phyloP scores from a whole-genome alignment of 257 asterid genomes.

The Voacanga thouarsii region DNA sequence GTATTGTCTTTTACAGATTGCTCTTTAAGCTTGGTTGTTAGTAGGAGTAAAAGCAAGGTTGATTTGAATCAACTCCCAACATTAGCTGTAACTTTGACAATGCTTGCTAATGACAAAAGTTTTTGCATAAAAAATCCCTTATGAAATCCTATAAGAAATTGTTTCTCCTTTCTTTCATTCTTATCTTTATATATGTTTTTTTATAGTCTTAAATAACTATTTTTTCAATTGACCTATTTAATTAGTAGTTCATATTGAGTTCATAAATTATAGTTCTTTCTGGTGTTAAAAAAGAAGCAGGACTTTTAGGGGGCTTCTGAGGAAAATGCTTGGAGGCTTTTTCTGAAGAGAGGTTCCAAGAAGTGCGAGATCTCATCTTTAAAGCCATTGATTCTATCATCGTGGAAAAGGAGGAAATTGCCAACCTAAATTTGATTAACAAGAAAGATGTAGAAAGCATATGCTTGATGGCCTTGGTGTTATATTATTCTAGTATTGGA shows the following conservation, averaged over 20 bases:
- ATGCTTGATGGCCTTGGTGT: slow-evolving; percentile 5
- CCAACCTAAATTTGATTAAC: neutral
- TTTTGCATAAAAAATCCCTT: neutral
- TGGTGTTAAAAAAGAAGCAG: slow-evolving; percentile 86
- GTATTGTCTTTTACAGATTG: too few species aligned
- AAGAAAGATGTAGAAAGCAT: slow-evolving; percentile 35
- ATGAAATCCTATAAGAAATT: neutral
- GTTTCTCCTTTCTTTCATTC: too few species aligned
- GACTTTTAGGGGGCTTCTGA: slow-evolving; percentile 85
- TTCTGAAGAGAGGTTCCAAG: slow-evolving; percentile 79
- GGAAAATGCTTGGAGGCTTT: slow-evolving; percentile 88
- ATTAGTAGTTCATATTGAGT: neutral
- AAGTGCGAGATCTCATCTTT: slow-evolving; percentile 81
- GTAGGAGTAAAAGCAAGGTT: neutral
- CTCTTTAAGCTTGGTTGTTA: too few species aligned
- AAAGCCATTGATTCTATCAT: slow-evolving; percentile 51
- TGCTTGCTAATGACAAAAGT: neutral
- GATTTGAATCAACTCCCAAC: too few species aligned
- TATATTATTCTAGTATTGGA: slow-evolving; percentile 4
- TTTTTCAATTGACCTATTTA: neutral
- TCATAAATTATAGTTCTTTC: neutral
- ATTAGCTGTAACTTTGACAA: neutral
- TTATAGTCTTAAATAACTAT: neutral
- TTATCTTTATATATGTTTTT: neutral
- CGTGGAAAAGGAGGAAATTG: slow-evolving; percentile 26